Percentiles rank a stretch among this genome's conserved stretches.
Evolutionary conservation across 257 asterid genomes (phyloP).

Genomic region (Solanum gandarillasii): DNA sequence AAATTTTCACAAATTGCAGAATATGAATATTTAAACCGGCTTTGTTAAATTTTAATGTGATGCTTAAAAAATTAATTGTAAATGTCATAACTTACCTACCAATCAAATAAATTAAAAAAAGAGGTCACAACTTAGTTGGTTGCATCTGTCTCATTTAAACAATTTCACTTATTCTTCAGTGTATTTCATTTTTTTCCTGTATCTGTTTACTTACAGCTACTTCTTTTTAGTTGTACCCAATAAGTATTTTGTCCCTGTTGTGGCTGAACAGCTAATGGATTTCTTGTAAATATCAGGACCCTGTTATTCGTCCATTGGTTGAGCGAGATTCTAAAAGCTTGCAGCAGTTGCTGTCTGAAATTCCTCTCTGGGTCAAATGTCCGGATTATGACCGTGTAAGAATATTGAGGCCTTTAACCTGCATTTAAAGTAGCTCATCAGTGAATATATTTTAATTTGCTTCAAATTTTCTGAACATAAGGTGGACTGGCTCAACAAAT

Average conservation of each 20-base stretch:
- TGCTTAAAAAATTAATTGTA: neutral
- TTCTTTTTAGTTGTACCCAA: neutral
- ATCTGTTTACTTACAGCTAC: neutral
- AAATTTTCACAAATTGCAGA: neutral
- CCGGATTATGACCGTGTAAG: constrained; percentile 98
- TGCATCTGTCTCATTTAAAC: neutral
- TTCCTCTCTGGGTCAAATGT: constrained; percentile 88
- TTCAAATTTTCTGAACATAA: constrained; percentile 18
- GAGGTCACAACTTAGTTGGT: neutral
- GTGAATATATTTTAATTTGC: neutral
- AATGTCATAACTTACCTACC: neutral
- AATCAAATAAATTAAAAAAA: neutral
- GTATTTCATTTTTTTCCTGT: neutral
- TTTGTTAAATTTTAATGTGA: neutral
- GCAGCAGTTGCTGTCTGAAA: constrained; percentile 71
- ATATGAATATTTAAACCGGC: neutral
- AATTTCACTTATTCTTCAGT: neutral
- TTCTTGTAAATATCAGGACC: constrained; percentile 52
- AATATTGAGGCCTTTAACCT: neutral
- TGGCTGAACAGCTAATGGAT: neutral
- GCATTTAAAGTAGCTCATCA: neutral
- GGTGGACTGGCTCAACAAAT: constrained; percentile 93
- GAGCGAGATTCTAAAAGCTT: constrained; percentile 57
- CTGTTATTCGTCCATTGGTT: constrained; percentile 67
- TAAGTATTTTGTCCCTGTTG: neutral